Evolutionary conservation across 2,329 filamentous ascomycete species (phyloP).

Genomic region (Pseudocercospora eumusae): DNA sequence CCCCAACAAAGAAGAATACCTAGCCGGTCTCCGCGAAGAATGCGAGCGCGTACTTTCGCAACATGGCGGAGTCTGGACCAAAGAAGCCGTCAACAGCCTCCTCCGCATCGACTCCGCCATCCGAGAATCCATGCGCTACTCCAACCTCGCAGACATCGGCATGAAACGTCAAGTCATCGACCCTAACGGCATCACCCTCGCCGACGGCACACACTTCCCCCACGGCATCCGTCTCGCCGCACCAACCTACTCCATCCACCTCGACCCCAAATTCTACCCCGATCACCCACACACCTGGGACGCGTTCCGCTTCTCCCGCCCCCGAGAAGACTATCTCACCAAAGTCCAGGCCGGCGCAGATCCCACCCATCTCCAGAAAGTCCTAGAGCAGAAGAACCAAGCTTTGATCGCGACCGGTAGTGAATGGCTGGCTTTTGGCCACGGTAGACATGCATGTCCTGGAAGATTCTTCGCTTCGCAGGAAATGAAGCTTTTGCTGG

Average conservation of each 20-base stretch:
- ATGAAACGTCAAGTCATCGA: slow-evolving; percentile 31
- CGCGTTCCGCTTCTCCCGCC: slow-evolving; percentile 32
- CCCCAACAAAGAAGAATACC: slow-evolving; percentile 21
- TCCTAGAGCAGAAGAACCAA: slow-evolving; percentile 20
- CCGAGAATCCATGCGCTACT: slow-evolving; percentile 34
- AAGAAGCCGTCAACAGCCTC: slow-evolving; percentile 31
- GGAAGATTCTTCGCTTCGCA: slow-evolving; percentile 50
- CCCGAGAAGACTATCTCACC: slow-evolving; percentile 19
- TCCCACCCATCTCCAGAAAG: slow-evolving; percentile 11
- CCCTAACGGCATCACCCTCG: slow-evolving; percentile 30
- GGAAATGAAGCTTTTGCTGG: slow-evolving; percentile 51
- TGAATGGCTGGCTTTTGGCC: slow-evolving; percentile 25
- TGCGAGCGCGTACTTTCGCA: slow-evolving; percentile 24
- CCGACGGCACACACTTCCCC: slow-evolving; percentile 30
- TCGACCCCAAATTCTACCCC: slow-evolving; percentile 31
- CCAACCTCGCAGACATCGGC: slow-evolving; percentile 23
- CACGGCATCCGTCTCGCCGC: slow-evolving; percentile 31
- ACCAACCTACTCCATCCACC: slow-evolving; percentile 30
- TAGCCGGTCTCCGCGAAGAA: slow-evolving; percentile 33
- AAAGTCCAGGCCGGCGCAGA: slow-evolving; percentile 9
- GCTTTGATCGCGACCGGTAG: slow-evolving; percentile 18
- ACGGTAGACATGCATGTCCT: slow-evolving; percentile 30
- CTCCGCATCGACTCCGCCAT: slow-evolving; percentile 33
- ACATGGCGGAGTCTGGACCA: slow-evolving; percentile 28
- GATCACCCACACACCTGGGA: slow-evolving; percentile 29